Evolutionary conservation across 257 asterid genomes (phyloP).

Genomic region (Solanum corneliomulleri): DNA sequence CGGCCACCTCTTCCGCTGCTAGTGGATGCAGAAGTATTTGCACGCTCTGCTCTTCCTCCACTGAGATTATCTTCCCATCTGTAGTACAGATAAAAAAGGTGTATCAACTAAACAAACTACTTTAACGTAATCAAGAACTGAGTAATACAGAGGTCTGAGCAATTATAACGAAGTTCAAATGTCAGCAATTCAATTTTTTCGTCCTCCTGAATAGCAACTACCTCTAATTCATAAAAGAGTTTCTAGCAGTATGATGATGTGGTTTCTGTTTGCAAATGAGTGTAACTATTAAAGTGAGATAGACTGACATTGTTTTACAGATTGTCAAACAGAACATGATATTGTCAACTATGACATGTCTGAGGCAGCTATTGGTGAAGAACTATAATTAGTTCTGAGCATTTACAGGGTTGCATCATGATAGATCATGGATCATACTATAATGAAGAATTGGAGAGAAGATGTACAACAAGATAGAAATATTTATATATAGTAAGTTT

Average conservation of each 20-base stretch:
- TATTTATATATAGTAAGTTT: neutral
- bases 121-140: neutral
- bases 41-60: slow-evolving; percentile 25
- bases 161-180: neutral
- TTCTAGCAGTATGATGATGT: neutral
- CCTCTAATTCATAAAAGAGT: neutral
- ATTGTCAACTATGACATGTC: neutral
- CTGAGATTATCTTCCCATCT: slow-evolving; percentile 74
- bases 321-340: neutral
- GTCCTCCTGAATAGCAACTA: neutral
- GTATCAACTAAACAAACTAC: neutral
- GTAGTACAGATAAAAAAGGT: slow-evolving; percentile 11
- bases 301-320: neutral
- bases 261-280: neutral
- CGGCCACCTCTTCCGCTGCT: slow-evolving; percentile 54
- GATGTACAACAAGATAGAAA: neutral
- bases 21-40: slow-evolving; percentile 17
- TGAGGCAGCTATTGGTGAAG: neutral
- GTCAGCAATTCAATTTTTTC: neutral
- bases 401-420: neutral
- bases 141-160: neutral
- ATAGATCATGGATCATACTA: neutral
- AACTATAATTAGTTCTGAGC: neutral
- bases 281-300: neutral
- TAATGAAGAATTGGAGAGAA: neutral